Percentiles rank a stretch among this genome's conserved stretches.
These are phyloP conservation scores for Podosphaera aphanis DNA, from an alignment of 2,329 filamentous ascomycete species.

Conservation along the genomic window DNA sequence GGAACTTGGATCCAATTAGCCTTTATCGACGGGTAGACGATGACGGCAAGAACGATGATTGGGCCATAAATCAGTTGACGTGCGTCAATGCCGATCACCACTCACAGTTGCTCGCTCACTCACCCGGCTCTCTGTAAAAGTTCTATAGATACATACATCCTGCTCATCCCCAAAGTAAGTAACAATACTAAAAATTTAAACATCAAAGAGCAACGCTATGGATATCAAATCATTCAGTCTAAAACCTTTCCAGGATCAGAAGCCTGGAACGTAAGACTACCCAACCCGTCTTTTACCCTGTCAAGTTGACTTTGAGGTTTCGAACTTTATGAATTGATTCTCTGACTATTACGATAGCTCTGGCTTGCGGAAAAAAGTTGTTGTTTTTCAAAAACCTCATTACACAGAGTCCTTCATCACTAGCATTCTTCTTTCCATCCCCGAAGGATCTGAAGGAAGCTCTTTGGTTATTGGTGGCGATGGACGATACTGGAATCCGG, in stretches of 20 bases:
- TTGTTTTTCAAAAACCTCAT: constrained; percentile 81
- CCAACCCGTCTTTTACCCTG: constrained; percentile 10
- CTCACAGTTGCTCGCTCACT: too few relatives aligned
- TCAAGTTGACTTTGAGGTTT: constrained; percentile 2
- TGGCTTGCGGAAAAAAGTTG: constrained; percentile 96
- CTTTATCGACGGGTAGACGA: too few relatives aligned
- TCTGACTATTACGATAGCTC: constrained; percentile 34
- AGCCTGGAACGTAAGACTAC: constrained; percentile 80
- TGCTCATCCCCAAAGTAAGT: too few relatives aligned
- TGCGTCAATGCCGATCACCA: too few relatives aligned
- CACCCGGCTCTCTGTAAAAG: too few relatives aligned
- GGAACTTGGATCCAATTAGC: too few relatives aligned
- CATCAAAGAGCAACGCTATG: constrained; percentile 25
- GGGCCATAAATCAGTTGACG: too few relatives aligned
- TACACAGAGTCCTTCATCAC: constrained; percentile 93
- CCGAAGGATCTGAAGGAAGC: constrained; percentile 60
- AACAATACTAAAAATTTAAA: too few relatives aligned
- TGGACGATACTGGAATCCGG: constrained; percentile 90
- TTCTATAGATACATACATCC: too few relatives aligned
- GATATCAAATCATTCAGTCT: constrained; percentile 57
- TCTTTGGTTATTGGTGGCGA: constrained; percentile 95
- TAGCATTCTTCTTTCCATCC: constrained; percentile 86
- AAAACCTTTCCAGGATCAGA: constrained; percentile 81
- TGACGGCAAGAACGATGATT: too few relatives aligned
- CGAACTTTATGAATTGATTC: too few relatives aligned